Base-by-base conservation (phyloP, 1,284 basidiomycete genomes). In the Malassezia slooffiae region DNA sequence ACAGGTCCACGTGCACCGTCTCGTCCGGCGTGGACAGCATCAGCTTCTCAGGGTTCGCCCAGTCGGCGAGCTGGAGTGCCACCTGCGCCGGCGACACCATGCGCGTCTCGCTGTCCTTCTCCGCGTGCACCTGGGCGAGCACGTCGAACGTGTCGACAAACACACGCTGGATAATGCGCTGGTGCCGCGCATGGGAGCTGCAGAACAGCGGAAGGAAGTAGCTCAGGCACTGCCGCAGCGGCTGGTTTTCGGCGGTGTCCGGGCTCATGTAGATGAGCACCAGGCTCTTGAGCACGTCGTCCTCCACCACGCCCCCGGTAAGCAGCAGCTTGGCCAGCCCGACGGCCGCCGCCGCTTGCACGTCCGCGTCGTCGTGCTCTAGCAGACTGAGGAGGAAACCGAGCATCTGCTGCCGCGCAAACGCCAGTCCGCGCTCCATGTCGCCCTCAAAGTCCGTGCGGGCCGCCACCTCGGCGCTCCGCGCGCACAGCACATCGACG, bases 191-290 rank as follows among this genome's bases (percentile, higher is more conserved):
- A 0, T 83, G 82, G 1, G 87, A 86, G 69, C 85, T 90, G 70
- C 85, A 87, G 68, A 86, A 96, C 0, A 89, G 81, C 0, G 89
- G 88, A 72, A 97, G 82, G 75, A 96, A 96, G 72, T 96, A 96
- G 15, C 87, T 82, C 20, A 97, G 74, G 67, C 89, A 95, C 71
- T 96, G 91, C 41, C 88, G 76, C 22, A 96, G 74, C 51, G 87
- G 79, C 60, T 85, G 82, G 63, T 95, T 96, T 29, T 81, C 78
- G 11, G 74, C 75, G 0, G 88, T 93, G 47, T 85, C 81, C 1
- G 87, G 85, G 0, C 84, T 85, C 55, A 96, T 79, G 71, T 91
- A 97, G 17, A 82, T 77, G 22, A 88, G 71, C 1, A 89, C 77
- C 2, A 95, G 76, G 43, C 79, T 80, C 55, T 79, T 78, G 19